A percentile compares a stretch with the other conserved stretches of the same genome.
Conservation (phyloP, 2,329 filamentous ascomycete species). For the Penicillium sp. region DNA sequence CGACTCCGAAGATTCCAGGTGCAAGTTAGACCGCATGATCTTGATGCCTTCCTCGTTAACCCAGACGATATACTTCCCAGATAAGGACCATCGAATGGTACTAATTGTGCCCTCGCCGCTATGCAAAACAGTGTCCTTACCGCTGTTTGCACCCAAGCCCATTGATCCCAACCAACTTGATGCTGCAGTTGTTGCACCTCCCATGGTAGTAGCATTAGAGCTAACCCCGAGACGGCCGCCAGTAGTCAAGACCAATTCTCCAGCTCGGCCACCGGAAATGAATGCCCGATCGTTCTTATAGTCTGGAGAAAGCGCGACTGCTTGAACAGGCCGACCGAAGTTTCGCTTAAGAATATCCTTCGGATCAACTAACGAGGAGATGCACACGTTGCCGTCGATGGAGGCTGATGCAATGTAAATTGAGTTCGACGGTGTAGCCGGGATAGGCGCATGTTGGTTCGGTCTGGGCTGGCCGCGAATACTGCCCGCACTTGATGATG, state of each 20-base stretch:
- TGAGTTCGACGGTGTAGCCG: conserved; percentile 78
- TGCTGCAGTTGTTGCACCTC: conserved; percentile 69
- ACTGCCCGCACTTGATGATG: conserved; percentile 31
- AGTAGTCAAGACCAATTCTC: conserved; percentile 79
- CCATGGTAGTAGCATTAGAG: conserved; percentile 80
- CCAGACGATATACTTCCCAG: conserved; percentile 91
- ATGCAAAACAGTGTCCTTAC: conserved; percentile 83
- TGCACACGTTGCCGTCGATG: conserved; percentile 91
- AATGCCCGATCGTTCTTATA: conserved; percentile 88
- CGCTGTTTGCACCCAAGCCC: conserved; percentile 72
- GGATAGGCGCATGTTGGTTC: conserved; percentile 46
- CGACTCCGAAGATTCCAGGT: conserved; percentile 70
- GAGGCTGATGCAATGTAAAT: conserved; percentile 94
- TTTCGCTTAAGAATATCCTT: conserved; percentile 91
- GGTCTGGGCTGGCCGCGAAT: conserved; percentile 30
- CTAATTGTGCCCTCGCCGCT: conserved; percentile 89
- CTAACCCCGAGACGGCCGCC: conserved; percentile 77
- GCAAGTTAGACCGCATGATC: conserved; percentile 87
- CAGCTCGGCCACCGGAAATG: conserved; percentile 84
- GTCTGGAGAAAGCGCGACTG: conserved; percentile 90
- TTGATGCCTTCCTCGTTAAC: conserved; percentile 96
- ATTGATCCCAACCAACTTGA: conserved; percentile 90
- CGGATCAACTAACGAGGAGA: conserved; percentile 79
- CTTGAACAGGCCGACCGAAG: conserved; percentile 88
- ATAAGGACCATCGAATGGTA: conserved; percentile 90